Percentiles rank a stretch among this genome's conserved stretches.
phyloP scores from a whole-genome alignment of 495 filamentous ascomycete genomes.

The Achaetomiella virescens region DNA sequence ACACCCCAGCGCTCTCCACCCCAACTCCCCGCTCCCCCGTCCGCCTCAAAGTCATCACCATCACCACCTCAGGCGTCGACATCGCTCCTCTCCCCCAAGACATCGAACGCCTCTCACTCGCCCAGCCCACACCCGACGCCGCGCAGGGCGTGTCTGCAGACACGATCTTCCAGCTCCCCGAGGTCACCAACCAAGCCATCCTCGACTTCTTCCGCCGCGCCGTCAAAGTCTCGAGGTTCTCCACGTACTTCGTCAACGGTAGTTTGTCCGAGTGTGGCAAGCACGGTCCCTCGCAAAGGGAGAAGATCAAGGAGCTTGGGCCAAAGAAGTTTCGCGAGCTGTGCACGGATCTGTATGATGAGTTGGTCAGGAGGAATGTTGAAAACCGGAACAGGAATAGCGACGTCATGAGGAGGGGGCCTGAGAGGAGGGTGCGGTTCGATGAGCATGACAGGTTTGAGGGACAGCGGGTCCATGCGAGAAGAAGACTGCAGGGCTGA shows the following conservation, averaged over 20 bases:
- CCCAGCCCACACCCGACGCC: background rate
- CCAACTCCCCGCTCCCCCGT: background rate
- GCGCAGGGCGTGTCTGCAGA: background rate
- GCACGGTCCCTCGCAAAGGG: background rate
- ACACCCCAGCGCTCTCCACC: background rate
- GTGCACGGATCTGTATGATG: constrained; percentile 7
- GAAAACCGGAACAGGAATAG: background rate
- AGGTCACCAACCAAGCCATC: background rate
- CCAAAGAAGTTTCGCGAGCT: background rate
- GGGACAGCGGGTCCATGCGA: background rate
- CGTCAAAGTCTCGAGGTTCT: constrained; percentile 6
- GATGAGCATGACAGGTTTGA: background rate
- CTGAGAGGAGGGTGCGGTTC: background rate
- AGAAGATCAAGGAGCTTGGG: background rate
- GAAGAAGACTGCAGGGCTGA: background rate
- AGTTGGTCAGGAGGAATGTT: constrained; percentile 7
- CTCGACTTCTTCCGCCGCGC: constrained; percentile 13
- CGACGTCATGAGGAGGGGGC: background rate
- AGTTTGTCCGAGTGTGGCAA: no score
- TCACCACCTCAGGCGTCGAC: background rate
- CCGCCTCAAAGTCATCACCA: background rate
- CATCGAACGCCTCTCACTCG: background rate
- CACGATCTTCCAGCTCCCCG: constrained; percentile 4
- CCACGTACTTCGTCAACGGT: background rate
- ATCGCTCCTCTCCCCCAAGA: background rate